Conservation (phyloP, 1,284 basidiomycete genomes). For the Trichosporon asahii region DNA sequence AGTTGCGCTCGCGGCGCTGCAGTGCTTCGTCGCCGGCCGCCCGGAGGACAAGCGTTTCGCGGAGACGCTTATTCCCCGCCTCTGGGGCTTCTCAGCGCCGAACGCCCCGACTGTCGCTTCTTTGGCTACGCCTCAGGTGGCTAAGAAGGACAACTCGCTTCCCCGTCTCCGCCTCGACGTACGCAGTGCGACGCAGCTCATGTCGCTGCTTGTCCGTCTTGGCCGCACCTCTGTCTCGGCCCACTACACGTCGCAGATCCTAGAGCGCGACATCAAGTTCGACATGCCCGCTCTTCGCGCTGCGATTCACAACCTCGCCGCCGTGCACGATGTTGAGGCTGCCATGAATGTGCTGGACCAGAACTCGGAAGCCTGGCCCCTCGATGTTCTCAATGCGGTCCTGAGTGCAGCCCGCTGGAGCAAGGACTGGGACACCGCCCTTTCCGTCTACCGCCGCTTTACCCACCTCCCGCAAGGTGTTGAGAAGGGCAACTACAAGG, state of each 20-base stretch:
- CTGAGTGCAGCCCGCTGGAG: conserved; percentile 37
- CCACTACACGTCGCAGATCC: conserved; percentile 28
- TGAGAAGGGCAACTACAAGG: conserved; percentile 14
- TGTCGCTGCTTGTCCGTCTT: conserved; percentile 22
- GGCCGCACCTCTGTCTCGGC: conserved; percentile 17
- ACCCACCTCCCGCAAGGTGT: conserved; percentile 27
- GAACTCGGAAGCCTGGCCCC: conserved; percentile 35
- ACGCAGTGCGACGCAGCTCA: conserved; percentile 25
- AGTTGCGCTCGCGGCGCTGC: conserved; percentile 31
- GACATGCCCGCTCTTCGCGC: conserved; percentile 24
- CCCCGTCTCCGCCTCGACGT: conserved; percentile 25
- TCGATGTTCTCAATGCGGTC: conserved; percentile 26
- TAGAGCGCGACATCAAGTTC: conserved; percentile 18
- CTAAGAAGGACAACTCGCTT: conserved; percentile 9
- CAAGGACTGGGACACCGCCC: conserved; percentile 35
- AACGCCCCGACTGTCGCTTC: conserved; percentile 23
- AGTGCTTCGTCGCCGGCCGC: conserved; percentile 30
- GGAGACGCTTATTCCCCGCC: conserved; percentile 28
- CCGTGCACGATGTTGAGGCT: conserved; percentile 23
- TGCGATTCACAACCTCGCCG: conserved; percentile 17
- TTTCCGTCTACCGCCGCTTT: conserved; percentile 34
- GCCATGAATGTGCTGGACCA: conserved; percentile 29
- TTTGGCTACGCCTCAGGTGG: neutral
- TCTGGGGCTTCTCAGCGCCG: conserved; percentile 35
- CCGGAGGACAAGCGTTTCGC: conserved; percentile 36